Base-by-base conservation (phyloP, 1,139 yeast genomes). In the Geotrichum europaeum region DNA sequence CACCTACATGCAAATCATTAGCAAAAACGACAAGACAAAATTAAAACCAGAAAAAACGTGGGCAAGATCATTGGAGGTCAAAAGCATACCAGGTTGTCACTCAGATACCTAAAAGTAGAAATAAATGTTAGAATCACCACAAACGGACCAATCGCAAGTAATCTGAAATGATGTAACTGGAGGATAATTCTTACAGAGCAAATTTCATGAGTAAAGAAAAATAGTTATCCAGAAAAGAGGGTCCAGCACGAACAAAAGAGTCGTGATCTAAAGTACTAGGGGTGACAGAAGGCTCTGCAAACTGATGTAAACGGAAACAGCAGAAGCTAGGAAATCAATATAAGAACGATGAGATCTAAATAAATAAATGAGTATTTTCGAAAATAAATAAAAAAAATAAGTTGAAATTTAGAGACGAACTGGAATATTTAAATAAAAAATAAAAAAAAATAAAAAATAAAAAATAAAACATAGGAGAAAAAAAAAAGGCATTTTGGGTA, bases 1-100 rank as follows among this genome's bases (percentile, higher is more conserved):
- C 6, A 89, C 89, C 64, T 83, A 74, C 36, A 83, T 82, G 55
- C 82, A 45, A 58, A 43, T 51, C 25, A 5, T 30, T 55, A n/a
- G 52, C 54, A 60, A 60, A 47, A 10, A 40, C 25, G 40, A 18
- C 15, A 32, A 28, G 9, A 13, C 12, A 18, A 18, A 34, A 10
- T 40, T 7, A n/a, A 40, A 34, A 40, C 12, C 20, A n/a, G 3
- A 25, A 30, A 24, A n/a, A 40, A 54, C 30, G 36, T 10, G 15
- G 18, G 49, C 10, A 5, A 34, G 40, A n/a, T 10, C n/a, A 5
- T 20, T 40, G 53, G 47, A 7, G 13, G n/a, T 40, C 20, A 40
- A 40, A 36, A 36, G 15, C 72, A 24, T 58, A 74, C 77, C 64
- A 74, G 65, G 56, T 72, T 72, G 56, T 75, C 77, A 28, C 68